Evolutionary conservation across 2,329 filamentous ascomycete species (phyloP), one percentile per base, ranked within the genome.

Genomic region (Rhinocladiella mackenziei): DNA sequence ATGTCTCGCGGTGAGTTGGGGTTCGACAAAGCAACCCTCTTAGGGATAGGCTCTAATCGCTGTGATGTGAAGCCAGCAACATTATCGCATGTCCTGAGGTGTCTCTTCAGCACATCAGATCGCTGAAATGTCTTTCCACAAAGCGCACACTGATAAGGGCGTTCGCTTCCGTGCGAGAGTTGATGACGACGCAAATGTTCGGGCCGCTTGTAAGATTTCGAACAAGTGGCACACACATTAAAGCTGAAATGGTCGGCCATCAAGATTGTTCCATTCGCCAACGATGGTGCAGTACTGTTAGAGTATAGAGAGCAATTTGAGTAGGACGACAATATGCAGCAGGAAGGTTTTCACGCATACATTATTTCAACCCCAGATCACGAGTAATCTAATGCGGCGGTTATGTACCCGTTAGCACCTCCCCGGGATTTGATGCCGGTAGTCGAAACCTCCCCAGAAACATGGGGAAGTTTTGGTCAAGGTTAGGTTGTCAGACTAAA

Each of bases 161-260:
- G 59, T 20, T 62, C 58, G 2, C 56, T 47, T 2, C 57, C 60
- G 47, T 67, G 65, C 5, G 64, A 59, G 28, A 49, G 51, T 23
- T 53, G 56, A 42, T 67, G 65, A 18, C 65, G 63, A 31, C 62
- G 58, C 2, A 67, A 51, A 46, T 67, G 65, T 42, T 66, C 64
- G 5, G 61, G 59, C 15, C 64, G 55, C 51, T 65, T 66, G 56
- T 66, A 67, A 5, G 55, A 55, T 43, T 62, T 66, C 32, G 42
- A 56, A 39, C 65, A 67, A 22, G 60, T 43, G 4, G 56, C 50
- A 41, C 63, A 66, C 35, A 58, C 58, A 42, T 62, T 58, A 31
- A 52, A 31, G 38, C 50, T 45, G 4, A 22, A 14, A 22, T 22
- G 22, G 26, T 32, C 28, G 6, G 41, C 23, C 41, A 43, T 43